phyloP scores from a whole-genome alignment of 1,139 yeast species.

The Suhomyces guaymorum region DNA sequence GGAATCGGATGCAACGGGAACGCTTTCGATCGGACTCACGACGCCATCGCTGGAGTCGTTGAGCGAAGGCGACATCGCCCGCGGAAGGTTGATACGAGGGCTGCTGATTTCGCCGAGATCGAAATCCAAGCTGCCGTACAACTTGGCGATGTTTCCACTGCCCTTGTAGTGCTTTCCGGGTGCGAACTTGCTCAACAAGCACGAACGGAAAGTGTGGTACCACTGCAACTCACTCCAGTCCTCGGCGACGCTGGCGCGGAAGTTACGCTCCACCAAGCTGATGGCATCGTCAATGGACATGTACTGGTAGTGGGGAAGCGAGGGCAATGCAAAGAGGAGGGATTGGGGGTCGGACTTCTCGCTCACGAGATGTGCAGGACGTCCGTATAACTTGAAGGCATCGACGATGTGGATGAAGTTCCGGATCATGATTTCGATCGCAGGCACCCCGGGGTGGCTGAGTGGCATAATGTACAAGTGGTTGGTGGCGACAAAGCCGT shows the following conservation, averaged over 20 bases:
- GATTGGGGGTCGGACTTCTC: slow-evolving; percentile 47
- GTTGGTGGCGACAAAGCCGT: slow-evolving; percentile 36
- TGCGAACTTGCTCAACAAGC: slow-evolving; percentile 7
- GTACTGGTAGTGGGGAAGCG: slow-evolving; percentile 55
- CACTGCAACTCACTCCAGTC: slow-evolving; percentile 45
- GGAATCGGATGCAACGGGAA: slow-evolving; percentile 2
- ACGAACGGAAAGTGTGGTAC: slow-evolving; percentile 37
- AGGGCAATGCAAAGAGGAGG: slow-evolving; percentile 56
- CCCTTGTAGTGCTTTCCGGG: slow-evolving; percentile 29
- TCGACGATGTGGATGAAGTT: slow-evolving; percentile 54
- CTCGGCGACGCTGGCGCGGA: slow-evolving; percentile 30
- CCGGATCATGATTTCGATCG: slow-evolving; percentile 59
- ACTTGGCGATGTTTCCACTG: slow-evolving; percentile 33
- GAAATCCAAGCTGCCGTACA: slow-evolving; percentile 32
- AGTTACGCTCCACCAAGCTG: slow-evolving; percentile 33
- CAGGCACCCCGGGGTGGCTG: slow-evolving; percentile 55
- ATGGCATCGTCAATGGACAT: slow-evolving; percentile 42
- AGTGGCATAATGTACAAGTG: slow-evolving; percentile 54
- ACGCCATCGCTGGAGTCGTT: slow-evolving; percentile 18
- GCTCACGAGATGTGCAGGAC: slow-evolving; percentile 52
- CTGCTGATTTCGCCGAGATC: slow-evolving; percentile 21
- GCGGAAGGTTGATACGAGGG: slow-evolving; percentile 17
- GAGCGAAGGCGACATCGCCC: slow-evolving; percentile 3
- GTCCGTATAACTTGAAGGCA: slow-evolving; percentile 54
- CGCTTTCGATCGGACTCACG: slow-evolving; percentile 15